phyloP scores from a whole-genome alignment of 495 filamentous ascomycete species.

The Cercophora scortea region DNA sequence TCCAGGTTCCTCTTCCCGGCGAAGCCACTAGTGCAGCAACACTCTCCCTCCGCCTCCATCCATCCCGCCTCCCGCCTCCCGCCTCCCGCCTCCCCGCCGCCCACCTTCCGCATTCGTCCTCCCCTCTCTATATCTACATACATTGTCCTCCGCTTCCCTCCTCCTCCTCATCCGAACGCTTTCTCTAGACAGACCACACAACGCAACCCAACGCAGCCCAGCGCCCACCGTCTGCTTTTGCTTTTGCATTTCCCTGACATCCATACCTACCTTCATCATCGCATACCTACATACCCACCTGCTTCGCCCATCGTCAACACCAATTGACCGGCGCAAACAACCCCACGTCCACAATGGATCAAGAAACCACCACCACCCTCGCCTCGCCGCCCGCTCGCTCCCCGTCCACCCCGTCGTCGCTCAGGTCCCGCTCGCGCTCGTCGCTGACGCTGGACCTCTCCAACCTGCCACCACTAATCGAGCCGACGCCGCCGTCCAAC shows the following conservation, averaged over 20 bases:
- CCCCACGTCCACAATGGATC: not conserved
- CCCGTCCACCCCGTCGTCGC: slow-evolving; percentile 22
- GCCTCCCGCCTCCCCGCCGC: not conserved
- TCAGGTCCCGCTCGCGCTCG: slow-evolving; percentile 25
- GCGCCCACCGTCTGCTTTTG: too few relatives aligned
- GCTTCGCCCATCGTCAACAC: too few relatives aligned
- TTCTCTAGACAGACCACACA: too few relatives aligned
- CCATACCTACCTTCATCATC: too few relatives aligned
- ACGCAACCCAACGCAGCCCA: too few relatives aligned
- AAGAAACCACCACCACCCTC: slow-evolving; percentile 3
- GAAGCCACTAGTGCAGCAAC: not conserved
- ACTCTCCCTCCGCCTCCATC: not conserved
- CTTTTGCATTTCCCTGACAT: too few relatives aligned
- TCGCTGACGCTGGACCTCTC: slow-evolving; percentile 77
- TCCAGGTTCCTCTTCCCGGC: not conserved
- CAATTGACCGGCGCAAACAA: not conserved
- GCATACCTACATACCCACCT: too few relatives aligned
- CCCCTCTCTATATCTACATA: too few relatives aligned
- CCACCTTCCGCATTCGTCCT: not conserved
- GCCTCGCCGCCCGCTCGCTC: not conserved
- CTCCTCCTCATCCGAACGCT: too few relatives aligned
- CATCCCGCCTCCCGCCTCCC: not conserved
- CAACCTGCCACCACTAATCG: slow-evolving; percentile 65
- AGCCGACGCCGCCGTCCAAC: slow-evolving; percentile 80
- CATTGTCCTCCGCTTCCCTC: too few relatives aligned